Base-by-base conservation (phyloP, 768 basidiomycete genomes). In the Kondoa malvinella region DNA sequence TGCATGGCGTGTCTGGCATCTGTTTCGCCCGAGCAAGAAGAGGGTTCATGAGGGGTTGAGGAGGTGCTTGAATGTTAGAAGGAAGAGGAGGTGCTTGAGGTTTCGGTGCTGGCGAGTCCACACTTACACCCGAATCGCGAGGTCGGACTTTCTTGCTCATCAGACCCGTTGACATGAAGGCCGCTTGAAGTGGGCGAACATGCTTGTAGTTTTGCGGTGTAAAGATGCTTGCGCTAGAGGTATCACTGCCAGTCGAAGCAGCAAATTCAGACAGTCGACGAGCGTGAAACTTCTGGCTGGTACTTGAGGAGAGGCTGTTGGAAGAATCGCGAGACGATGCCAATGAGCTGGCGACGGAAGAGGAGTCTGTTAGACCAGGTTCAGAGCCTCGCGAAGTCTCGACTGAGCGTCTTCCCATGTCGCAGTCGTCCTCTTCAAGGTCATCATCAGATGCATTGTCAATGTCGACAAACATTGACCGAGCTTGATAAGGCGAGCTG, bases 111-210 rank as follows among this genome's bases (percentile, higher is more conserved):
- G 69, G 68, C 1, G 64, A 58, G 17, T 59, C 68, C 17, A 72
- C 67, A 14, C 68, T 58, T 26, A 68, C 68, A 21, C 64, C 69
- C 16, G 56, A 61, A 65, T 66, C 65, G 25, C 56, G 64, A 57
- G 57, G 69, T 57, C 71, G 67, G 25, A 68, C 73, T 74, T 78
- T 78, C 75, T 78, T 78, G 68, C 68, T 69, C 65, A 80, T 74
- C 31, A 80, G 72, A 1, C 79, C 79, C 12, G 78, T 78, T 21
- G 76, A 77, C 34, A 76, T 75, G 69, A 80, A 80, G 0, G 78
- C 78, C 1, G 78, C 77, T 12, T 72, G 72, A 4, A 74, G 71
- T 1, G 74, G 74, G 31, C 69, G 34, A 26, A 74, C 72, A 34
- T 74, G 67, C 67, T 72, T 75, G 72, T 69, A 75, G 50, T 69